phyloP scores from a whole-genome alignment of 148 eudicot species.

The Cornus florida region DNA sequence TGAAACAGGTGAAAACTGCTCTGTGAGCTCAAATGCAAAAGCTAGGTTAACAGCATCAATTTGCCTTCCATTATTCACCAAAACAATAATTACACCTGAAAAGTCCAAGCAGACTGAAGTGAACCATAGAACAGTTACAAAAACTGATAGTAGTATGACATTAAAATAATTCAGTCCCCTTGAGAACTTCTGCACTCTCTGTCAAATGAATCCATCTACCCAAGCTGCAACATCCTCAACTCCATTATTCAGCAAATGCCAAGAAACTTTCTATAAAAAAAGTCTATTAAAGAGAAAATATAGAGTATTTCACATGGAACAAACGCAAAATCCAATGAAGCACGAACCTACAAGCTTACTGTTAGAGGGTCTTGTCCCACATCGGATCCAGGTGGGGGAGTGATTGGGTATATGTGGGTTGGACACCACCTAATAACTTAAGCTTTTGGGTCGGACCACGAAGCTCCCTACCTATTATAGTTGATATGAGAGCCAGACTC shows the following conservation, averaged over 20 bases:
- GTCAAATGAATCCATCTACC: background rate
- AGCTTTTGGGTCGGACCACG: too few species aligned
- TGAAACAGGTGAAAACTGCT: constrained; percentile 75
- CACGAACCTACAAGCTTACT: too few species aligned
- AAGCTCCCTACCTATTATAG: too few species aligned
- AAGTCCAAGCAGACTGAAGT: constrained; percentile 15
- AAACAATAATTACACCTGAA: constrained; percentile 78
- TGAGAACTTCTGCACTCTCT: background rate
- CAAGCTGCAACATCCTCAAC: background rate
- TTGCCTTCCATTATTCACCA: constrained; percentile 86
- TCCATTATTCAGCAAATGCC: background rate
- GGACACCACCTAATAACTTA: too few species aligned
- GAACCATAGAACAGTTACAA: constrained; percentile 12
- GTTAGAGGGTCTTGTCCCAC: too few species aligned
- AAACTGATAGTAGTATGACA: background rate
- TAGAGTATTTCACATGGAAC: background rate
- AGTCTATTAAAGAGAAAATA: background rate
- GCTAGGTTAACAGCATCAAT: constrained; percentile 98
- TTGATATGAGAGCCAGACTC: too few species aligned
- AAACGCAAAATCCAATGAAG: background rate
- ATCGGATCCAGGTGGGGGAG: too few species aligned
- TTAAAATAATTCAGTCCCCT: background rate
- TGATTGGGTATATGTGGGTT: too few species aligned
- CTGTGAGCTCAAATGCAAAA: constrained; percentile 86
- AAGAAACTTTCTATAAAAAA: background rate